Evolutionary conservation across 2,329 filamentous ascomycete genomes (phyloP).

Genomic region (Pseudovirgaria hyperparasitica): DNA sequence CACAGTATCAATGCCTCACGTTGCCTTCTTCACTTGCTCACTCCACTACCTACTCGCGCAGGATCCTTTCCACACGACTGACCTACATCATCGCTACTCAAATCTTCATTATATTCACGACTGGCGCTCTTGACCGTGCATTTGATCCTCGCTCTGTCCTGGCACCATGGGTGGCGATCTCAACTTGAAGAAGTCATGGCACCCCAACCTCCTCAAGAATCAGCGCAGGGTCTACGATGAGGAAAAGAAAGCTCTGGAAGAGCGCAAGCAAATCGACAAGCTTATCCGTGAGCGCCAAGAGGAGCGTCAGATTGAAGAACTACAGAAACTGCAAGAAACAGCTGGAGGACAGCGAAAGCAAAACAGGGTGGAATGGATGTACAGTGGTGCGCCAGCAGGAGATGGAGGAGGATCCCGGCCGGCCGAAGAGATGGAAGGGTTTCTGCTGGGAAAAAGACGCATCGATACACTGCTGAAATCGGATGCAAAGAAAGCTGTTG

Average conservation of each 20-base stretch:
- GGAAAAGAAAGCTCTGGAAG: conserved; percentile 82
- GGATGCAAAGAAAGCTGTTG: too few relatives aligned
- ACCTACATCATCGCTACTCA: background rate
- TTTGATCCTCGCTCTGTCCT: conserved; percentile 8
- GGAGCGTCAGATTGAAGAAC: conserved; percentile 82
- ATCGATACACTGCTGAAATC: conserved; percentile 81
- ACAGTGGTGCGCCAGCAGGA: conserved; percentile 70
- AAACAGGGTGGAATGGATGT: conserved; percentile 96
- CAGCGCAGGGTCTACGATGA: conserved; percentile 83
- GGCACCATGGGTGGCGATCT: conserved; percentile 83
- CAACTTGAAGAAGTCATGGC: conserved; percentile 86
- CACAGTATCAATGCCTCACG: too few relatives aligned
- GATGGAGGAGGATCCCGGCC: conserved; percentile 46
- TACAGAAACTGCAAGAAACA: conserved; percentile 78
- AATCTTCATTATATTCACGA: background rate
- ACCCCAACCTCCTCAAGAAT: conserved; percentile 81
- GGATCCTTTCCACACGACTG: too few relatives aligned
- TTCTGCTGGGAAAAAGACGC: conserved; percentile 79
- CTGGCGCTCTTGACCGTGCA: conserved; percentile 20
- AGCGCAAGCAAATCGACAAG: conserved; percentile 87
- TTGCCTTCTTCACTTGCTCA: too few relatives aligned
- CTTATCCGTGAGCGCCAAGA: conserved; percentile 88
- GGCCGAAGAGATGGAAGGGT: conserved; percentile 94
- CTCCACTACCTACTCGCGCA: too few relatives aligned
- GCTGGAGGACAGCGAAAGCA: conserved; percentile 70